A percentile compares a stretch with the other conserved stretches of the same genome.
Evolutionary conservation across 306 rosid genomes (phyloP).

Genomic region (Vigna hirtella): DNA sequence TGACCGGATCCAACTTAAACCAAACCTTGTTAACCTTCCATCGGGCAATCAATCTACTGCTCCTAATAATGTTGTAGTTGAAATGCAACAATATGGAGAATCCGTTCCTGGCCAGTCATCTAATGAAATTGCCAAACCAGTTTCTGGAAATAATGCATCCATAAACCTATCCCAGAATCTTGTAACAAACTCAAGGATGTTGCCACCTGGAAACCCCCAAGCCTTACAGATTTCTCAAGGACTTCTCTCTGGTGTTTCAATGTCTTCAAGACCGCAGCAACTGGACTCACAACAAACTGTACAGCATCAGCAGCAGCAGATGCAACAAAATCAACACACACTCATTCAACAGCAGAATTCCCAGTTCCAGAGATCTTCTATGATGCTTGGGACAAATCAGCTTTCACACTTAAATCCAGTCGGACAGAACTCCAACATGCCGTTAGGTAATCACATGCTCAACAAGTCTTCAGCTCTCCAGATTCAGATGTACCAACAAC

Average conservation of each 20-base stretch:
- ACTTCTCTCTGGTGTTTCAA: constrained; percentile 70
- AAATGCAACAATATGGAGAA: constrained; percentile 84
- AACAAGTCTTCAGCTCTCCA: constrained; percentile 70
- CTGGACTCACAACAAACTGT: constrained; percentile 70
- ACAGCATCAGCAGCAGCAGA: constrained; percentile 57
- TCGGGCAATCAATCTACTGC: constrained; percentile 63
- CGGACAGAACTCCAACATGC: constrained; percentile 79
- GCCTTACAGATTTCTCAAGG: constrained; percentile 95
- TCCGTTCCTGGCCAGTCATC: constrained; percentile 63
- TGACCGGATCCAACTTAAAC: constrained; percentile 64
- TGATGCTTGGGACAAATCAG: constrained; percentile 73
- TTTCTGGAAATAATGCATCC: constrained; percentile 55
- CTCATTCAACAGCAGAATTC: constrained; percentile 77
- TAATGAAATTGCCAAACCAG: constrained; percentile 72
- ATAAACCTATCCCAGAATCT: constrained; percentile 73
- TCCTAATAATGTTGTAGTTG: constrained; percentile 57
- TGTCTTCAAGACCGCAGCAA: constrained; percentile 76
- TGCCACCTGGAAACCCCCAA: constrained; percentile 88
- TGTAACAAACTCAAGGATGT: constrained; percentile 75
- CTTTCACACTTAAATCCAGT: constrained; percentile 72
- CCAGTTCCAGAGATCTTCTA: constrained; percentile 78
- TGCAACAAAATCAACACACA: constrained; percentile 73
- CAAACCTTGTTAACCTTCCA: constrained; percentile 56
- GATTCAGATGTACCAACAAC: constrained; percentile 68
- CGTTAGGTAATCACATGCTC: constrained; percentile 70